Conservation (phyloP, 1,139 yeast species). For the Nakaseomyces kungkrabaensis region DNA sequence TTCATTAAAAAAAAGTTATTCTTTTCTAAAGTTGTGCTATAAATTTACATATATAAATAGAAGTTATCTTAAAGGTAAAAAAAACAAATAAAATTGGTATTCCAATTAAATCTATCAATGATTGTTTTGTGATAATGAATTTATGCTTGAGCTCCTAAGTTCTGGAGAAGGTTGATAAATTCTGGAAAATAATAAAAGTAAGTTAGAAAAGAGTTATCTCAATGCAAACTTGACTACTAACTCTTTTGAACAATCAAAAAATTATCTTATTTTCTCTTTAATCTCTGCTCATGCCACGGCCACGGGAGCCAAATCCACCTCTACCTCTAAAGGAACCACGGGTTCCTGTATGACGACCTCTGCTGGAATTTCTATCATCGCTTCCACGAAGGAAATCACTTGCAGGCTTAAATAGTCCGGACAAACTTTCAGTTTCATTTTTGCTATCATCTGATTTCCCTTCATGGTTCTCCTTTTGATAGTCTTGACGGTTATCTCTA, state of each 20-base stretch:
- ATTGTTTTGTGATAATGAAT: neutral
- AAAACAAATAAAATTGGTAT: neutral
- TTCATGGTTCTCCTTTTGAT: neutral
- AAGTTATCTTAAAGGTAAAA: neutral
- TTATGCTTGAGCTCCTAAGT: neutral
- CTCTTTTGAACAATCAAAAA: too few species aligned
- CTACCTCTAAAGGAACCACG: slow-evolving; percentile 9
- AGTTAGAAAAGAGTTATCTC: too few species aligned
- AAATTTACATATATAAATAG: neutral
- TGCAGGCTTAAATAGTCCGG: slow-evolving; percentile 21
- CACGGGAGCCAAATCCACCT: slow-evolving; percentile 4
- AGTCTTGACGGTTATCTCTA: slow-evolving; percentile 9
- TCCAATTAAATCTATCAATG: neutral
- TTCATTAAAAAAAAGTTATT: neutral
- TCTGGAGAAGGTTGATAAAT: too few species aligned
- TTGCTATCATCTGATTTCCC: slow-evolving; percentile 2
- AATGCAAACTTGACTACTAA: too few species aligned
- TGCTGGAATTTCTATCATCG: neutral
- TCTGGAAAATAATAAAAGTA: too few species aligned
- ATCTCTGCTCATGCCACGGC: neutral
- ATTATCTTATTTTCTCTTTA: neutral
- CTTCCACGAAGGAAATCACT: slow-evolving; percentile 19
- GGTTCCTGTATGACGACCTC: slow-evolving; percentile 10
- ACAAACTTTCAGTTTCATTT: slow-evolving; percentile 5
- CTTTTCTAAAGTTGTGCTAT: neutral